These are phyloP conservation scores for Beauveria brongniartii DNA, from an alignment of 2,329 filamentous ascomycete genomes.

Conservation along the genomic window DNA sequence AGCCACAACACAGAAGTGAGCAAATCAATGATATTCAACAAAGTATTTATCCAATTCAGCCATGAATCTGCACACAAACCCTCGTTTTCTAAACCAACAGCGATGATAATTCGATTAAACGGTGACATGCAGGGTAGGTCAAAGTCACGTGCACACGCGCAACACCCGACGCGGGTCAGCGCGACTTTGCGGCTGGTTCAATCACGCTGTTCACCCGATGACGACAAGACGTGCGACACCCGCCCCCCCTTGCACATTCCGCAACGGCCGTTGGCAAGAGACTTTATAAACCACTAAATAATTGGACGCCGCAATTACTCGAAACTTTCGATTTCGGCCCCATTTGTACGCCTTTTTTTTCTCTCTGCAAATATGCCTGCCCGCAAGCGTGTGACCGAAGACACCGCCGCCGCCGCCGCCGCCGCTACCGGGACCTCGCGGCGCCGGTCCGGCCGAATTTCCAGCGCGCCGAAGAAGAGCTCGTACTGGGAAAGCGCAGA, in stretches of 20 bases:
- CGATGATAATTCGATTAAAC: not conserved
- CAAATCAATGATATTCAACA: not conserved
- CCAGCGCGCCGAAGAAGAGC: slow-evolving; percentile 39
- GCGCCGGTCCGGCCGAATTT: slow-evolving; percentile 40
- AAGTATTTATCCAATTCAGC: not conserved
- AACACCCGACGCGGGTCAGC: not conserved
- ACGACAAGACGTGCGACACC: not conserved
- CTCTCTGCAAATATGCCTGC: slow-evolving; percentile 25
- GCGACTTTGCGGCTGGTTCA: not conserved
- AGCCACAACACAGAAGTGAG: not conserved
- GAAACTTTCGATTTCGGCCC: not conserved
- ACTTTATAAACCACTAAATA: not conserved
- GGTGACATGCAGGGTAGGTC: not conserved
- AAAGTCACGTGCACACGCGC: not conserved
- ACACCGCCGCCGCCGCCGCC: slow-evolving; percentile 14
- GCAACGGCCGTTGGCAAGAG: not conserved
- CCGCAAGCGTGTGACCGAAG: slow-evolving; percentile 29
- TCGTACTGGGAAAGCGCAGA: slow-evolving; percentile 40
- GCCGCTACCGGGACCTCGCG: slow-evolving; percentile 20
- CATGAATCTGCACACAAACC: not conserved
- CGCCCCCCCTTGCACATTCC: not conserved
- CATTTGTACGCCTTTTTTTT: not conserved
- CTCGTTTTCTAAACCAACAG: too few relatives aligned
- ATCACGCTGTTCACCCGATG: not conserved
- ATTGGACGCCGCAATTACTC: not conserved